Evolutionary conservation across 306 rosid species (phyloP).

Genomic region (Arachis hypogaea): DNA sequence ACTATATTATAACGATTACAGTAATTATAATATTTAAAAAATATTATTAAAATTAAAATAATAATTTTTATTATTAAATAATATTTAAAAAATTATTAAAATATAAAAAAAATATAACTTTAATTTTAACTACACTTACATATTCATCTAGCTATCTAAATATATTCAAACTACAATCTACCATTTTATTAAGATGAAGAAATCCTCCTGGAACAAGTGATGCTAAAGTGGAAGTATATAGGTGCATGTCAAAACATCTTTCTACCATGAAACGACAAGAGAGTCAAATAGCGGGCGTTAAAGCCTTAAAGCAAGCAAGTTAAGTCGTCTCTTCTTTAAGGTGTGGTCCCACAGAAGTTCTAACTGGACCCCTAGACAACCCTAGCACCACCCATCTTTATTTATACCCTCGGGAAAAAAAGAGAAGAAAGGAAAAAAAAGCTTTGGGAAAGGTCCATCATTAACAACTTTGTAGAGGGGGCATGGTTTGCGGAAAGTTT

Average conservation of each 20-base stretch:
- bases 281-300: constrained; percentile 57
- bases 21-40: no score
- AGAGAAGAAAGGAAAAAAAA: constrained; percentile 30
- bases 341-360: constrained; percentile 55
- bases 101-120: no score
- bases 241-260: constrained; percentile 5
- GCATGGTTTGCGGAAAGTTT: constrained; percentile 25
- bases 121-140: no score
- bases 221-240: background rate
- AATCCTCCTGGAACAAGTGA: background rate
- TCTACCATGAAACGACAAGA: constrained; percentile 56
- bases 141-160: no score
- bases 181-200: background rate
- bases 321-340: constrained; percentile 38
- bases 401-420: constrained; percentile 34
- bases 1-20: no score
- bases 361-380: constrained; percentile 41
- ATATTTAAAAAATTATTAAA: no score
- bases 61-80: no score
- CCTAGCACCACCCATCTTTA: constrained; percentile 46
- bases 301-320: constrained; percentile 46
- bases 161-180: no score
- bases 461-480: constrained; percentile 50
- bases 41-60: no score
- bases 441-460: constrained; percentile 65